phyloP scores from a whole-genome alignment of 2,329 filamentous ascomycete species.

The Aspergillus carbonarius region DNA sequence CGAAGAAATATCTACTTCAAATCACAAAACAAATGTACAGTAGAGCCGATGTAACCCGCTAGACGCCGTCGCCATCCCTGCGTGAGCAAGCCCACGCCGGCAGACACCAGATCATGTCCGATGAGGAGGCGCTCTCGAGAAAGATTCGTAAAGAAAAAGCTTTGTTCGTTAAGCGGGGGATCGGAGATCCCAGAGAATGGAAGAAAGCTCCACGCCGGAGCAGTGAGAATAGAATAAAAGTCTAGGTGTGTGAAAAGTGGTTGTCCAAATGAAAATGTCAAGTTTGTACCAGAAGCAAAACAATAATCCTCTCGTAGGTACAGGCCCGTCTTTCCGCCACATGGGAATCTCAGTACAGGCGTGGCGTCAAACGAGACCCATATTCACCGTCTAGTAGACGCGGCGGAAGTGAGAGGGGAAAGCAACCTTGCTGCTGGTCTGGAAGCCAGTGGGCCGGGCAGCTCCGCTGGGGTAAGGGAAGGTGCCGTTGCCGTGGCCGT shows the following conservation, averaged over 20 bases:
- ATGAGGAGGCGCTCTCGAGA: conserved; percentile 6
- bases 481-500: conserved; percentile 20
- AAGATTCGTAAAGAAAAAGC: conserved; percentile 4
- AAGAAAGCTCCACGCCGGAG: conserved; percentile 7
- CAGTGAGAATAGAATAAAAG: conserved; percentile 14
- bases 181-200: conserved; percentile 6
- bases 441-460: conserved; percentile 30
- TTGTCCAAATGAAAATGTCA: conserved; percentile 3
- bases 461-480: conserved; percentile 16
- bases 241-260: conserved; percentile 6
- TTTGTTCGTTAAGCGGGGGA: conserved; percentile 15
- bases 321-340: conserved; percentile 19
- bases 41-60: not conserved
- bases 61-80: not conserved
- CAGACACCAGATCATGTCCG: conserved; percentile 12
- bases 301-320: conserved; percentile 23
- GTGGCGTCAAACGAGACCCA: conserved; percentile 7
- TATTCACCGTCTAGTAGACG: conserved; percentile 19
- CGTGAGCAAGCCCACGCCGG: not conserved
- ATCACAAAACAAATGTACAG: conserved; percentile 4
- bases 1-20: conserved; percentile 3
- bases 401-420: conserved; percentile 29
- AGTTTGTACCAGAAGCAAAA: conserved; percentile 23
- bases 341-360: conserved; percentile 19
- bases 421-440: conserved; percentile 28